These are phyloP conservation scores for Corrigiola litoralis DNA, from an alignment of 179 eudicot species.

Conservation along the genomic window DNA sequence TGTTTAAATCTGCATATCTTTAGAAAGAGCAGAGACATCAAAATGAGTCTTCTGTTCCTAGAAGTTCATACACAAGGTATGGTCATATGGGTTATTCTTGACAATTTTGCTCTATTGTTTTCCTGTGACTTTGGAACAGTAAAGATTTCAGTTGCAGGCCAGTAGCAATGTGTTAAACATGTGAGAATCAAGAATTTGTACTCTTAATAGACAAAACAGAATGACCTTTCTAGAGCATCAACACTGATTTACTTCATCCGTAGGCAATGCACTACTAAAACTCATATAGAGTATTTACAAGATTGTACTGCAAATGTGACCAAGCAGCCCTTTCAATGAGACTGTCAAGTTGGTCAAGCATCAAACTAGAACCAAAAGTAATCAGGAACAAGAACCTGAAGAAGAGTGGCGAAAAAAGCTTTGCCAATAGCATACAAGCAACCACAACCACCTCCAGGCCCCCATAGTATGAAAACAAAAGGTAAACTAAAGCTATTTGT, in stretches of 20 bases:
- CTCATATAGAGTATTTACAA: slow-evolving; percentile 20
- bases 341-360: slow-evolving; percentile 7
- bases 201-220: not conserved
- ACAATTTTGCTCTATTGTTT: not conserved
- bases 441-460: slow-evolving; percentile 1
- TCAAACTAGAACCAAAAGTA: not conserved
- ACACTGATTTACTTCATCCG: not conserved
- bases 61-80: slow-evolving; percentile 4
- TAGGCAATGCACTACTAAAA: slow-evolving; percentile 1
- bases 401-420: not conserved
- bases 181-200: not conserved
- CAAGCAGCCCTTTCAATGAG: slow-evolving; percentile 5
- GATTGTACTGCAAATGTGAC: slow-evolving; percentile 8
- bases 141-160: not conserved
- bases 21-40: not conserved
- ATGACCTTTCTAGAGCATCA: slow-evolving; percentile 1
- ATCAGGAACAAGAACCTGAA: not conserved
- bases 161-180: not conserved
- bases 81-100: not conserved
- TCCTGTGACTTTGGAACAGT: not conserved
- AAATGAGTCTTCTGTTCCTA: slow-evolving; percentile 1
- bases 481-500: not conserved
- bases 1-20: not conserved
- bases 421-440: slow-evolving; percentile 12
- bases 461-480: not conserved